Conservation (phyloP, 129 eudicot species). For the Artemisia tridentata region DNA sequence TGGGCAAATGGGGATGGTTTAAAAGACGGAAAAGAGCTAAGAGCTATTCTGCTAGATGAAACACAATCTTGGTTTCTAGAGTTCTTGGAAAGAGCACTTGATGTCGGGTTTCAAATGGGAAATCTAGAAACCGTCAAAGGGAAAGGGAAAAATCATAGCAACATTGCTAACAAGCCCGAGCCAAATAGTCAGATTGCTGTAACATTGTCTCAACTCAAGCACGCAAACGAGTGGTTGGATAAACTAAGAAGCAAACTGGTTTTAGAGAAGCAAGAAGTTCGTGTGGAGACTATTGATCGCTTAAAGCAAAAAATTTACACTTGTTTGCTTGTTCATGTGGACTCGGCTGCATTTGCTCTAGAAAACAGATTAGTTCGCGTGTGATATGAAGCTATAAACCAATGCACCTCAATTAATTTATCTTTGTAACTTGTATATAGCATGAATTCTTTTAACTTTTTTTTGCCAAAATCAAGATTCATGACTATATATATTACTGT, state of each 20-base stretch:
- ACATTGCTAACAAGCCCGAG: constrained; percentile 30
- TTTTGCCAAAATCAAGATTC: constrained; percentile 11
- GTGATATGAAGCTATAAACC: constrained; percentile 4
- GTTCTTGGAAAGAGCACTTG: constrained; percentile 69
- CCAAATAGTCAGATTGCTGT: constrained; percentile 63
- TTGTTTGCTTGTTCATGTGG: constrained; percentile 77
- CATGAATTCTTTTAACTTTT: constrained; percentile 17
- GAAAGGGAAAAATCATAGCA: constrained; percentile 36
- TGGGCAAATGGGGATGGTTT: constrained; percentile 82
- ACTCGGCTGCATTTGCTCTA: constrained; percentile 80
- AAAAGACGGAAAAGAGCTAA: constrained; percentile 43
- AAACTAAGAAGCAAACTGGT: constrained; percentile 38
- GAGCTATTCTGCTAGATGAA: constrained; percentile 48
- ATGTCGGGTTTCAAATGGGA: constrained; percentile 48
- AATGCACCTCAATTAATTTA: background rate
- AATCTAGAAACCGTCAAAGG: constrained; percentile 35
- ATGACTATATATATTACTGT: background rate
- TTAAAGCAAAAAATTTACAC: constrained; percentile 77
- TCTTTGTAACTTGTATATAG: constrained; percentile 15
- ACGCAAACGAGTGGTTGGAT: constrained; percentile 81
- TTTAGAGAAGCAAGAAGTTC: constrained; percentile 30
- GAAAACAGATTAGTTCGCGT: constrained; percentile 43
- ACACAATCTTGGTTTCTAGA: constrained; percentile 70
- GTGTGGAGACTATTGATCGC: constrained; percentile 47
- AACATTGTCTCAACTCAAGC: constrained; percentile 71